phyloP scores from a whole-genome alignment of 2,329 filamentous ascomycete genomes.

The Helminthosporium solani region DNA sequence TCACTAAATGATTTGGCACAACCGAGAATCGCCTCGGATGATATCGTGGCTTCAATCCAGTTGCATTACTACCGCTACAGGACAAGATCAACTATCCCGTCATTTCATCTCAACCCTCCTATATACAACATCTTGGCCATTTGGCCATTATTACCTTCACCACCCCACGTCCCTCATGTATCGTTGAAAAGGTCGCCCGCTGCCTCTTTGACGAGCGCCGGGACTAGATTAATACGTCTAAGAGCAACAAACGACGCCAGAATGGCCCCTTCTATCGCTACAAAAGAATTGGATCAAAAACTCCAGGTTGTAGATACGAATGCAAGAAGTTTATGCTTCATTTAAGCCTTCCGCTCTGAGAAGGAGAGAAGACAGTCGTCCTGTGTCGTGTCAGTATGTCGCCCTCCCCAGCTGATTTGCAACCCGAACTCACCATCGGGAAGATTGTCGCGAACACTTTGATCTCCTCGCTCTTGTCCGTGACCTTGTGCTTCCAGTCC shows the following conservation, averaged over 20 bases:
- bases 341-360: constrained; percentile 40
- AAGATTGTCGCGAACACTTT: constrained; percentile 99
- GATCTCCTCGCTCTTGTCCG: constrained; percentile 84
- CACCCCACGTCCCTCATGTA: constrained; percentile 6
- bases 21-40: background rate
- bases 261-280: constrained; percentile 5
- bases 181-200: constrained; percentile 17
- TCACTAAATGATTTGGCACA: constrained; percentile 1
- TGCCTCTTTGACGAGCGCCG: constrained; percentile 13
- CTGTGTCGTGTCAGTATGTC: constrained; percentile 48
- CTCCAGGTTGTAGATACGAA: constrained; percentile 25
- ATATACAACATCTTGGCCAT: constrained; percentile 3
- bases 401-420: background rate
- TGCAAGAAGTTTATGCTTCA: constrained; percentile 15
- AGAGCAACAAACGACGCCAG: constrained; percentile 14
- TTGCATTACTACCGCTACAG: constrained; percentile 17
- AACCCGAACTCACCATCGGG: constrained; percentile 69
- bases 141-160: constrained; percentile 10
- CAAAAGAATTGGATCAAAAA: constrained; percentile 21
- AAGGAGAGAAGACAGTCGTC: constrained; percentile 83
- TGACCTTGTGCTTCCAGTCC: constrained; percentile 88
- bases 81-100: background rate
- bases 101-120: background rate
- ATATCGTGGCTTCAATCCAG: constrained; percentile 1
- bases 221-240: constrained; percentile 32